Base-by-base conservation (phyloP, 768 basidiomycete species). In the Chalciporus piperatus region DNA sequence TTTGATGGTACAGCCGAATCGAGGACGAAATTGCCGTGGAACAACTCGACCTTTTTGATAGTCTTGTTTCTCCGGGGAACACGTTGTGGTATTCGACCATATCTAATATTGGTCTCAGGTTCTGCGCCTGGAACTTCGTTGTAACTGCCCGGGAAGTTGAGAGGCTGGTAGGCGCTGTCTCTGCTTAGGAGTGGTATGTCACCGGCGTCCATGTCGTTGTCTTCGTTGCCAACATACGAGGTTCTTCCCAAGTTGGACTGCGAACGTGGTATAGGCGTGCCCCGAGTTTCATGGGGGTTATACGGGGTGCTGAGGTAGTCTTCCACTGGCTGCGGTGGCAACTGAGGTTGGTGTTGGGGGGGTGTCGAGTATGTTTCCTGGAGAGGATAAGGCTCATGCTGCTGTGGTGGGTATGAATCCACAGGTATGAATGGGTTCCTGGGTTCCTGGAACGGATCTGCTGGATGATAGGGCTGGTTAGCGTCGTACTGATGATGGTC, bases 1-100 rank as follows among this genome's bases (percentile, higher is more conserved):
- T 93, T 96, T n/a, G 87, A 79, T 0, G 96, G 96, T 0, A 98
- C 93, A 0, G 88, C 80, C 11, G 87, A 83, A 72, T 98, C 94
- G 32, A 95, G 74, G 11, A 98, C 91, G 43, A 97, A 85, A 69
- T 98, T 97, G 7, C 96, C 96, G 54, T 92, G 88, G 70, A 91
- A 93, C 13, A 98, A 76, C 81, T 89, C 89, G 59, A 96, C 89
- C 64, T 83, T 84, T 75, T 97, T 98, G 67, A 93, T 84, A 0
- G 95, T 98, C 77, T 95, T 96, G 76, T 93, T 85, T 46, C 95
- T 74, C 43, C 96, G 73, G 0, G 92, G 87, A 1, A 97, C 89
- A 20, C 94, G 79, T 63, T 94, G 91, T 0, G 96, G 95, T 51
- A 97, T 93, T 11, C 86, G 75, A 0, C 96, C 95, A 64, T 96